Conservation (phyloP, 371 early-diverging fungal genomes). For the Cokeromyces recurvatus region DNA sequence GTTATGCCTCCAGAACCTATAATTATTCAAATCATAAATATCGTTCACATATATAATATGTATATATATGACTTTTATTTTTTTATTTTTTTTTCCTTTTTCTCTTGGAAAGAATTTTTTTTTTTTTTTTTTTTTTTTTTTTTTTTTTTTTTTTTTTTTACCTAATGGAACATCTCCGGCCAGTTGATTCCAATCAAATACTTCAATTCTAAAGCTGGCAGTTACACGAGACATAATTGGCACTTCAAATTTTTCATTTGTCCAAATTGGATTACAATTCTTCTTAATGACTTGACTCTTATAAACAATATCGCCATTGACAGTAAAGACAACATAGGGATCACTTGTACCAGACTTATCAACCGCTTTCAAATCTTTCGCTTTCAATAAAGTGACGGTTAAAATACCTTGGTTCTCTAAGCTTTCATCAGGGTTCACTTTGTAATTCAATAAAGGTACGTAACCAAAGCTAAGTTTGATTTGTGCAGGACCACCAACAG, state of each 20-base stretch:
- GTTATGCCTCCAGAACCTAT: conserved; percentile 44
- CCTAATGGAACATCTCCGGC: conserved; percentile 56
- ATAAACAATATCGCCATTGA: conserved; percentile 76
- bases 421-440: conserved; percentile 52
- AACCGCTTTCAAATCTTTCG: conserved; percentile 42
- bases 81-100: no score
- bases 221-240: conserved; percentile 60
- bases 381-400: conserved; percentile 43
- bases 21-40: conserved; percentile 39
- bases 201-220: conserved; percentile 64
- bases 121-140: no score
- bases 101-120: no score
- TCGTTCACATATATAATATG: no score
- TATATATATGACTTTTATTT: no score
- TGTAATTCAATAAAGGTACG: conserved; percentile 40
- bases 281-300: conserved; percentile 77
- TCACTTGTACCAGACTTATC: conserved; percentile 67
- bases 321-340: conserved; percentile 71
- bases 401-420: conserved; percentile 55
- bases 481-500: conserved; percentile 25
- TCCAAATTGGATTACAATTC: conserved; percentile 81
- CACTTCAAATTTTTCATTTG: conserved; percentile 66
- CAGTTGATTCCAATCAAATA: conserved; percentile 83
- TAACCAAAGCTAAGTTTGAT: conserved; percentile 53
- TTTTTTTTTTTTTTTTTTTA: conserved; percentile 10